Conservation (phyloP, 768 basidiomycete genomes). For the Suillus plorans region DNA sequence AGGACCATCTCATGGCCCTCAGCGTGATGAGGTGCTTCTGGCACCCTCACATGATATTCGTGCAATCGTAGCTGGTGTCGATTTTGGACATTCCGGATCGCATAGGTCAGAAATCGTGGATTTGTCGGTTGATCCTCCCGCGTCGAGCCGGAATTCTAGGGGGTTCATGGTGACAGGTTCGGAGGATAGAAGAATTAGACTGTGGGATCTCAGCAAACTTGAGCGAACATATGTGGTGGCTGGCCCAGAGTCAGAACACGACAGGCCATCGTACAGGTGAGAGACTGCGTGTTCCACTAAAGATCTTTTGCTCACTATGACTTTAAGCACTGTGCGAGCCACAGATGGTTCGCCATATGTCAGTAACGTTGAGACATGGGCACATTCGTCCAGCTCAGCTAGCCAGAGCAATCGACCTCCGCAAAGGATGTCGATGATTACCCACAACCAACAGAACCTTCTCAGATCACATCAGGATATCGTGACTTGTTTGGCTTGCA, state of each 20-base stretch:
- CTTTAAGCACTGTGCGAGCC: slow-evolving; percentile 30
- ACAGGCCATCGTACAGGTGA: slow-evolving; percentile 78
- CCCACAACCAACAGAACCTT: slow-evolving; percentile 80
- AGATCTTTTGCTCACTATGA: slow-evolving; percentile 1
- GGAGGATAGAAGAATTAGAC: slow-evolving; percentile 81
- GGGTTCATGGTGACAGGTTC: slow-evolving; percentile 89
- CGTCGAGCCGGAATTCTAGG: slow-evolving; percentile 40
- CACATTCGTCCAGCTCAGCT: slow-evolving; percentile 37
- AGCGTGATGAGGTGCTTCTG: slow-evolving; percentile 35
- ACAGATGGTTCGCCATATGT: slow-evolving; percentile 43
- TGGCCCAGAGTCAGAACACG: slow-evolving; percentile 72
- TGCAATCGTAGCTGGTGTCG: slow-evolving; percentile 66
- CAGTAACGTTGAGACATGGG: slow-evolving; percentile 66
- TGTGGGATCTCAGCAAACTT: slow-evolving; percentile 81
- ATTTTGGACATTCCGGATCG: slow-evolving; percentile 66
- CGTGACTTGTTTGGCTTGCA: slow-evolving; percentile 78
- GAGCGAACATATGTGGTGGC: slow-evolving; percentile 79
- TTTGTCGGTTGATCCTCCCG: slow-evolving; percentile 37
- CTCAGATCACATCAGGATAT: slow-evolving; percentile 89
- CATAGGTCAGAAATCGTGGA: slow-evolving; percentile 54
- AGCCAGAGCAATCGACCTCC: slow-evolving; percentile 65
- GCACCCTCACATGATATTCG: slow-evolving; percentile 67
- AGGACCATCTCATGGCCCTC: slow-evolving; percentile 33
- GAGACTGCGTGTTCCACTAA: slow-evolving; percentile 5
- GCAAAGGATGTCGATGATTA: slow-evolving; percentile 75